Conservation (phyloP, 176 grass and related monocot genomes). For the Pharus latifolius region DNA sequence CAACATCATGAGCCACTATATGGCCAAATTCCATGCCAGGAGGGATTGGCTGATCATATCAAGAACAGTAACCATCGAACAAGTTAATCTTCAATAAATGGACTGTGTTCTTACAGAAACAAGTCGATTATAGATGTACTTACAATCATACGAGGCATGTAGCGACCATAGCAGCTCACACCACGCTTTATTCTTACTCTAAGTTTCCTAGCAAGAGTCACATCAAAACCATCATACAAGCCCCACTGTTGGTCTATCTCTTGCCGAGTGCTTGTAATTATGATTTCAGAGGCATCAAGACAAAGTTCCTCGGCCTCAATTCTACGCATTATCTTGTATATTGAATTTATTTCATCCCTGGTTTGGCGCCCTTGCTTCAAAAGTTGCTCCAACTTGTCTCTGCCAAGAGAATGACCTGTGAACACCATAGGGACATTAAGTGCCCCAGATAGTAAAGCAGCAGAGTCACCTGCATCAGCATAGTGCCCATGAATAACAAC, state of each 20-base stretch:
- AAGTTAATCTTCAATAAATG: not conserved
- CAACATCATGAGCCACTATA: slow-evolving; percentile 55
- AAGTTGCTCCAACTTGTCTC: slow-evolving; percentile 79
- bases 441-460: slow-evolving; percentile 75
- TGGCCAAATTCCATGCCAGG: slow-evolving; percentile 81
- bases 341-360: slow-evolving; percentile 63
- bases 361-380: slow-evolving; percentile 78
- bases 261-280: slow-evolving; percentile 80
- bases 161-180: slow-evolving; percentile 57
- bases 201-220: slow-evolving; percentile 50
- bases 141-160: slow-evolving; percentile 77
- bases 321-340: slow-evolving; percentile 78
- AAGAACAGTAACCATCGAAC: not conserved
- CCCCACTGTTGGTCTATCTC: slow-evolving; percentile 86
- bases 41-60: slow-evolving; percentile 55
- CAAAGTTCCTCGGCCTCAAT: slow-evolving; percentile 85
- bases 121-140: slow-evolving; percentile 25
- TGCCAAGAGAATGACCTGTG: slow-evolving; percentile 83
- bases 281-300: slow-evolving; percentile 73
- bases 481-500: slow-evolving; percentile 78
- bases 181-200: slow-evolving; percentile 51
- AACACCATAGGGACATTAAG: slow-evolving; percentile 89
- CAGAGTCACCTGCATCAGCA: slow-evolving; percentile 81
- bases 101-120: slow-evolving; percentile 3
- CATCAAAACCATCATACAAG: slow-evolving; percentile 82